These are phyloP conservation scores for Yamadazyma sp. DNA, from an alignment of 805 yeast species.

Conservation along the genomic window DNA sequence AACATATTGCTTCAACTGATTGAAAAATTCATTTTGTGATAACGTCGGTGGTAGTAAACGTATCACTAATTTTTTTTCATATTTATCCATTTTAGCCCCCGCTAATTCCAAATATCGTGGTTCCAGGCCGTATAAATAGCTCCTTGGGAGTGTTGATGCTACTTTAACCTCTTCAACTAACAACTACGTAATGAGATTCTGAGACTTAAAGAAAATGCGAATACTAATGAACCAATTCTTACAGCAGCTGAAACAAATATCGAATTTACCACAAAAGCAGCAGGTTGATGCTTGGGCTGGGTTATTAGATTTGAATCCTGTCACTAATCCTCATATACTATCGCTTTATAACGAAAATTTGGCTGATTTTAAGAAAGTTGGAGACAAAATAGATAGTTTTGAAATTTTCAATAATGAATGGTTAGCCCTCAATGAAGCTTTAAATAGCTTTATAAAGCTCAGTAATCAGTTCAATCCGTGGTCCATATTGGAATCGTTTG, in stretches of 20 bases:
- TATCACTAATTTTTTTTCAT: constrained; percentile 16
- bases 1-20: constrained; percentile 13
- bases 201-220: not conserved
- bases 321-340: constrained; percentile 6
- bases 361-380: constrained; percentile 2
- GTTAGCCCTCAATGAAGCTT: constrained; percentile 44
- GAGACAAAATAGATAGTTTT: constrained; percentile 1
- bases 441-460: constrained; percentile 45
- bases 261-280: constrained; percentile 6
- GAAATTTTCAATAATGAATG: constrained; percentile 18
- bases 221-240: constrained; percentile 9
- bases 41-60: constrained; percentile 45
- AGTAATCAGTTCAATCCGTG: constrained; percentile 53
- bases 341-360: constrained; percentile 7
- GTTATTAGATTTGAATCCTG: constrained; percentile 15
- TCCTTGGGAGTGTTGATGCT: no score
- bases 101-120: constrained; percentile 1
- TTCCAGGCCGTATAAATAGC: no score
- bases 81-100: constrained; percentile 1
- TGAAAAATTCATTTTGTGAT: constrained; percentile 23
- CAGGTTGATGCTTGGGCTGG: constrained; percentile 6
- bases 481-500: constrained; percentile 51
- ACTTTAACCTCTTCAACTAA: no score
- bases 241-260: constrained; percentile 7
- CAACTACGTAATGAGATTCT: not conserved